Conservation (phyloP, 192 early-diverging fungal species). For the Linnemannia elongata region DNA sequence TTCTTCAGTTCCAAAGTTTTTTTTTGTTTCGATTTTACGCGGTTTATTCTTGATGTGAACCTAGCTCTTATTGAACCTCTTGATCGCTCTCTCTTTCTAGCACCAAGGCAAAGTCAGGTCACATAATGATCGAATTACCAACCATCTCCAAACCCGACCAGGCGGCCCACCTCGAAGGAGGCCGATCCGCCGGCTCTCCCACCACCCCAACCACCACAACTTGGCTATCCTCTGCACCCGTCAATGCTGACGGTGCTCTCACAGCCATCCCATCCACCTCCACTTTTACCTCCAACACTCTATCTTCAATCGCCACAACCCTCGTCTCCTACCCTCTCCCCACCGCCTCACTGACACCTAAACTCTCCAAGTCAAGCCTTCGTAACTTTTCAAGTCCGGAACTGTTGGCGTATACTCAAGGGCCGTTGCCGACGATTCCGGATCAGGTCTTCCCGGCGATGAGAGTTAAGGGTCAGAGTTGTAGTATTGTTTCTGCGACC, state of each 20-base stretch:
- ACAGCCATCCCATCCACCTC: neutral
- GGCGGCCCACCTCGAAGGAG: neutral
- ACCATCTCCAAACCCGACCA: neutral
- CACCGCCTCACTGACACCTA: neutral
- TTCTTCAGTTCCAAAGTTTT: too few species aligned
- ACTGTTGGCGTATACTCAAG: neutral
- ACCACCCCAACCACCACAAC: neutral
- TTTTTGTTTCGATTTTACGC: too few species aligned
- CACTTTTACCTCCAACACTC: neutral
- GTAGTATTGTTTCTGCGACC: too few species aligned
- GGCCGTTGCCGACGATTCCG: neutral
- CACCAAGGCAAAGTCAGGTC: too few species aligned
- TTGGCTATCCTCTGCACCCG: neutral
- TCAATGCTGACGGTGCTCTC: neutral
- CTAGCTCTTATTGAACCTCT: too few species aligned
- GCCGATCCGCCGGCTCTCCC: neutral
- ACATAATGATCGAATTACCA: too few species aligned
- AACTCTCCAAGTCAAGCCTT: neutral
- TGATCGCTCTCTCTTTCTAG: too few species aligned
- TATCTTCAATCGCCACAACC: neutral
- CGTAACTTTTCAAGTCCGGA: neutral
- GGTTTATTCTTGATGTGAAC: too few species aligned
- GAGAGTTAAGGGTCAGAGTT: neutral
- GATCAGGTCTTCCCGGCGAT: neutral
- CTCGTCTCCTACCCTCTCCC: too few species aligned